These are phyloP conservation scores for Orbilia quercus DNA, from an alignment of 2,329 filamentous ascomycete genomes.

Conservation along the genomic window DNA sequence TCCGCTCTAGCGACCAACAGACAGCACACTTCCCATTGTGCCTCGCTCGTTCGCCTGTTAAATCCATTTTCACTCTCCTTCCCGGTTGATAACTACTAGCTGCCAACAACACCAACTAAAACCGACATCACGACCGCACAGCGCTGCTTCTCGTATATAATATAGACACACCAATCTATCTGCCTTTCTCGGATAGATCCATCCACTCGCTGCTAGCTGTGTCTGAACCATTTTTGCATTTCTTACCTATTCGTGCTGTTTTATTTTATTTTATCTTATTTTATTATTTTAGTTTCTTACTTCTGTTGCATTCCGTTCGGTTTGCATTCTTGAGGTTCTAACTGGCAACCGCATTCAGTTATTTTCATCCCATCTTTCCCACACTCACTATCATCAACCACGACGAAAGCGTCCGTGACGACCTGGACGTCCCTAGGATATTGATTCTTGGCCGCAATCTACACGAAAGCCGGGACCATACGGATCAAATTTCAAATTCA, in stretches of 20 bases:
- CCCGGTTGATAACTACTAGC: too few species aligned
- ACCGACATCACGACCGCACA: background rate
- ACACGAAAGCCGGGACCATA: conserved; percentile 27
- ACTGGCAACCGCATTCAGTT: conserved; percentile 15
- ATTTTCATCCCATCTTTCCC: conserved; percentile 50
- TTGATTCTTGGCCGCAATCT: conserved; percentile 29
- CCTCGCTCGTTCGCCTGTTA: conserved; percentile 23
- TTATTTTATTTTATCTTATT: background rate
- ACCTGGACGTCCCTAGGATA: conserved; percentile 24
- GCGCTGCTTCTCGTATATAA: background rate
- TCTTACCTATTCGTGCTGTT: background rate
- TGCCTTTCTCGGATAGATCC: too few species aligned
- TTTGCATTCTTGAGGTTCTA: conserved; percentile 18
- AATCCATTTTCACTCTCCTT: too few species aligned
- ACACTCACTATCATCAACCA: background rate
- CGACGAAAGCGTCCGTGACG: conserved; percentile 37
- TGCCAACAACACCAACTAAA: conserved; percentile 26
- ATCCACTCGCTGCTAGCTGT: background rate
- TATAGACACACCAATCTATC: conserved; percentile 4
- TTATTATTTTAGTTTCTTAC: background rate
- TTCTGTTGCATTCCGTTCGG: background rate
- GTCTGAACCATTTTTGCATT: background rate
- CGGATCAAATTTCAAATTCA: conserved; percentile 50
- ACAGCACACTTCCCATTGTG: conserved; percentile 13
- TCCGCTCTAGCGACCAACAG: conserved; percentile 30